These are phyloP conservation scores for Zizania palustris DNA, from an alignment of 202 grass and related monocot genomes.

Conservation along the genomic window DNA sequence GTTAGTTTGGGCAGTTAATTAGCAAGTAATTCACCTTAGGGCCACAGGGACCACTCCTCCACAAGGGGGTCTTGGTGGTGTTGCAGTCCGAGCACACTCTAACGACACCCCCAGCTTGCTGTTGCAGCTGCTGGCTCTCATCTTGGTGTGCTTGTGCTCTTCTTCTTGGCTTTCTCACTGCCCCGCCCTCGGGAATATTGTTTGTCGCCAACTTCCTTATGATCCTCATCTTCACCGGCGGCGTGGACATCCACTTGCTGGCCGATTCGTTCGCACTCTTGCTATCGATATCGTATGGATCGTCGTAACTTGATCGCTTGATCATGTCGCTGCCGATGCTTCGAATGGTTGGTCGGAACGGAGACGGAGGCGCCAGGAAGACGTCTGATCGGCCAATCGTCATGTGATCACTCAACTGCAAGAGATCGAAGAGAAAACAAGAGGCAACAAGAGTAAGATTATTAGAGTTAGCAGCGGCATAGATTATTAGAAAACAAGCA, in stretches of 20 bases:
- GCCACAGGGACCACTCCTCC: slow-evolving; percentile 90
- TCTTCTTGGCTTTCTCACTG: slow-evolving; percentile 61
- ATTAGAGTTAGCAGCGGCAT: not conserved
- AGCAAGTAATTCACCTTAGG: slow-evolving; percentile 67
- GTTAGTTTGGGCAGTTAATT: slow-evolving; percentile 17
- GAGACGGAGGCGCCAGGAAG: slow-evolving; percentile 6
- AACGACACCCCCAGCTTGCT: slow-evolving; percentile 53
- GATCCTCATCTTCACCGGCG: slow-evolving; percentile 65
- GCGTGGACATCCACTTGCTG: slow-evolving; percentile 49
- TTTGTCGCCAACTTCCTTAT: slow-evolving; percentile 54
- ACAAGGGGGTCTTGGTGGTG: slow-evolving; percentile 89
- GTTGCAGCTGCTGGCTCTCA: slow-evolving; percentile 39
- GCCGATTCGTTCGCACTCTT: slow-evolving; percentile 2
- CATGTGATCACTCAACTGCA: slow-evolving; percentile 55
- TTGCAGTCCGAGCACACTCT: slow-evolving; percentile 92
- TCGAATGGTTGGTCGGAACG: slow-evolving; percentile 45
- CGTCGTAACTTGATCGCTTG: slow-evolving; percentile 39
- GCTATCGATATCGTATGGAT: slow-evolving; percentile 40
- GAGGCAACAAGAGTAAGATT: not conserved
- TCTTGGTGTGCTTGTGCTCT: slow-evolving; percentile 48
- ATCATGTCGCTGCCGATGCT: slow-evolving; percentile 59
- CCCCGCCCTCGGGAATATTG: slow-evolving; percentile 27
- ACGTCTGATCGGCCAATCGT: slow-evolving; percentile 53
- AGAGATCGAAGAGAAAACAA: slow-evolving; percentile 25
- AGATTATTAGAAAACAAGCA: slow-evolving; percentile 1